Base-by-base conservation (phyloP, 1,139 yeast genomes). In the Hyphopichia khmerensis region DNA sequence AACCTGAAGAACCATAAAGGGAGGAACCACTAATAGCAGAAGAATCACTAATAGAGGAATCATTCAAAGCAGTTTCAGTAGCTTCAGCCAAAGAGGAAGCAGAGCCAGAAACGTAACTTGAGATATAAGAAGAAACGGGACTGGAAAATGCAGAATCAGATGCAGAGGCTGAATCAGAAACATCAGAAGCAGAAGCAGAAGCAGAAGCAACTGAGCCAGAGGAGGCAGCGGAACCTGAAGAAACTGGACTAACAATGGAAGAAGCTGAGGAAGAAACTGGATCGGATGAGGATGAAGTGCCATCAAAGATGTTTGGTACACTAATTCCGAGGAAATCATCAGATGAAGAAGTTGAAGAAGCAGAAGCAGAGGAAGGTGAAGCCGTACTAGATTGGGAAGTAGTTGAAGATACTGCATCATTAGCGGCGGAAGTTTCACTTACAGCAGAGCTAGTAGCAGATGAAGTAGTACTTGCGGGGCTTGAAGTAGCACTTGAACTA, bases 311-410 rank as follows among this genome's bases (percentile, higher is more conserved):
- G 14, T 30, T 17, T n/a, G 40, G 33, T 21, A 35, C 24, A 35
- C 32, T 34, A 7, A 34, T 35, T 10, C 24, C 38, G 15, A 35
- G 21, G n/a, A 15, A 15, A 33, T 8, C 17, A n/a, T 14, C 16
- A 19, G 36, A n/a, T 13, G 40, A 19, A 30, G 31, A 29, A n/a
- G 38, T 4, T 3, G 35, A n/a, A 9, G 24, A 33, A 14, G 32
- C 24, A n/a, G 45, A n/a, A 17, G 40, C 19, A 37, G 45, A 21
- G 16, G 38, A 27, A 13, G 38, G 21, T 16, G 43, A 30, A 33
- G 27, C 39, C 16, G 35, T 21, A 16, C 16, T 30, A 21, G 45
- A 18, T 13, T 19, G 38, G 33, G 37, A n/a, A 35, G 10, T 27
- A 27, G 30, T 27, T 18, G 42, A 16, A 21, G 43, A 21, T 14